Evolutionary conservation across 306 rosid species (phyloP).

Genomic region (Casuarina equisetifolia): DNA sequence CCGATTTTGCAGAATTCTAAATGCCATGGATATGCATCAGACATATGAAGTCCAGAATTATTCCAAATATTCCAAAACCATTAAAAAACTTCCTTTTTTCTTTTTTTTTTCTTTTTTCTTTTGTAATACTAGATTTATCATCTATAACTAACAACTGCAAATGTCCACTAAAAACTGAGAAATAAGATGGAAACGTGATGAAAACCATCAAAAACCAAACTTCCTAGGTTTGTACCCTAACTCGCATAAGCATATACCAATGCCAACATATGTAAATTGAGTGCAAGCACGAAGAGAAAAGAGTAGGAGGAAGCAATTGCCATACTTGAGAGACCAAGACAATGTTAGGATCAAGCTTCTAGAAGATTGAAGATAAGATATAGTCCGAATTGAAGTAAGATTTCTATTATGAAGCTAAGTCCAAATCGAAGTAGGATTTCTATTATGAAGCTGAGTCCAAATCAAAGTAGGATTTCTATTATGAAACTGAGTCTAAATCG

Average conservation of each 20-base stretch:
- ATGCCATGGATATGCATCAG: background rate
- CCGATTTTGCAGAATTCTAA: background rate
- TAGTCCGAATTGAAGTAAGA: too few species aligned
- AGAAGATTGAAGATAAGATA: too few species aligned
- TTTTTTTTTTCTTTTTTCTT: background rate
- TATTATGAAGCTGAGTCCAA: too few species aligned
- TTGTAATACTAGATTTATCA: background rate
- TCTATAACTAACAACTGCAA: background rate
- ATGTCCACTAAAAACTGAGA: background rate
- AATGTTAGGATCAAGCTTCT: too few species aligned
- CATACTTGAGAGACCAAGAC: slow-evolving; percentile 79
- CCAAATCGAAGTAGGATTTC: too few species aligned
- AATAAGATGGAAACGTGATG: background rate
- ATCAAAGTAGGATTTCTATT: too few species aligned
- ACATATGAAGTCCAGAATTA: background rate
- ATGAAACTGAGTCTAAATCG: too few species aligned
- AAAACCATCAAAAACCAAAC: background rate
- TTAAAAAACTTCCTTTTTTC: too few species aligned
- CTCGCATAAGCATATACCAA: background rate
- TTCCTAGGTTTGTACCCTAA: background rate
- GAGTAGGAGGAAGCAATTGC: background rate
- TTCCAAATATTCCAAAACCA: background rate
- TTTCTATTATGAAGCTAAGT: too few species aligned
- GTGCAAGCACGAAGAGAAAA: background rate
- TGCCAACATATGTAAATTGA: background rate